Evolutionary conservation across 2,329 filamentous ascomycete genomes (phyloP).

Genomic region (Colletotrichum cuscutae): DNA sequence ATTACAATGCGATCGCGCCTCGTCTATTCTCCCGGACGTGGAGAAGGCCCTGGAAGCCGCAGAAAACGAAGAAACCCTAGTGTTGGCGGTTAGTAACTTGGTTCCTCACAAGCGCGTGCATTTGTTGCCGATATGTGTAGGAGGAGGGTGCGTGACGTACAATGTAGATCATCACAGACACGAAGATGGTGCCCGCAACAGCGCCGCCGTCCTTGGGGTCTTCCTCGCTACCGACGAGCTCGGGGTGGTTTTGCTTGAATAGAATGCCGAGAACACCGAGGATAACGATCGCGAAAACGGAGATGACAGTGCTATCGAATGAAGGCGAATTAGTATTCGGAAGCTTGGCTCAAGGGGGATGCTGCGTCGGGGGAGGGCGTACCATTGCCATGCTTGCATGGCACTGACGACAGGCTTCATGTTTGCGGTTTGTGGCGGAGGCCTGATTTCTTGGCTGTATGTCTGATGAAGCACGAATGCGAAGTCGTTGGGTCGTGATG

Average conservation of each 20-base stretch:
- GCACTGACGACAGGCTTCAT: constrained; percentile 97
- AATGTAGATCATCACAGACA: constrained; percentile 86
- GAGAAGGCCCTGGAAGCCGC: constrained; percentile 86
- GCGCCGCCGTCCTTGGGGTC: constrained; percentile 78
- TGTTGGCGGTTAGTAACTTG: not conserved
- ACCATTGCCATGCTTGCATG: constrained; percentile 97
- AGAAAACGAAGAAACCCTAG: constrained; percentile 91
- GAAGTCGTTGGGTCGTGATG: constrained; percentile 29
- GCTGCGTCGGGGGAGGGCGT: constrained; percentile 47
- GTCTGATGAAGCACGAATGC: constrained; percentile 20
- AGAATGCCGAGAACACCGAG: constrained; percentile 74
- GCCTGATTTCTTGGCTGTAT: not conserved
- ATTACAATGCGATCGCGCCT: constrained; percentile 81
- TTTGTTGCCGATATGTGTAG: not conserved
- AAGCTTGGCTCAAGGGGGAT: not conserved
- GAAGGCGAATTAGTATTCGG: not conserved
- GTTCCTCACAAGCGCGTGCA: not conserved
- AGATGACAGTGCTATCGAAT: constrained; percentile 75
- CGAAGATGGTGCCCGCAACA: constrained; percentile 87
- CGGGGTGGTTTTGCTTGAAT: constrained; percentile 84
- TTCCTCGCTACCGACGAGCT: constrained; percentile 80
- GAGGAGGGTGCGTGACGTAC: constrained; percentile 64
- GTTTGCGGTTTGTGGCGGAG: constrained; percentile 48
- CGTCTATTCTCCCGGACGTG: constrained; percentile 85
- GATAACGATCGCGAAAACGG: constrained; percentile 73